Percentiles rank a stretch among this genome's conserved stretches.
Evolutionary conservation across 2,329 filamentous ascomycete genomes (phyloP).

Genomic region (Beauveria sp.): DNA sequence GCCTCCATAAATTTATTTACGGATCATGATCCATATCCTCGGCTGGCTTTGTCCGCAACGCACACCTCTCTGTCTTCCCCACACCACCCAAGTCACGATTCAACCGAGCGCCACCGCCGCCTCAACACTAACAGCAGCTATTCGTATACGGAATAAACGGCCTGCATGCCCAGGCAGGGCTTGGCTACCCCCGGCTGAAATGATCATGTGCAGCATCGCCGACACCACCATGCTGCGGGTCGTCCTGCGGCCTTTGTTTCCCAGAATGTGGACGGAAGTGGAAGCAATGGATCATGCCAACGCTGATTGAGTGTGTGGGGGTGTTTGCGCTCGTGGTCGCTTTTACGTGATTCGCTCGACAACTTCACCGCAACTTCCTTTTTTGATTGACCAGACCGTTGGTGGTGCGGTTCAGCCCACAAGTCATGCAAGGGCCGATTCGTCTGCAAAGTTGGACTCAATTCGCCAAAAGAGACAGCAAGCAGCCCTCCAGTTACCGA

Average conservation of each 20-base stretch:
- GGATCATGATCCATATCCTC: neutral
- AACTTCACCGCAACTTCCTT: slow-evolving; percentile 6
- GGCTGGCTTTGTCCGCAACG: neutral
- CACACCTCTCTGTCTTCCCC: neutral
- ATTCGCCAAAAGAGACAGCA: neutral
- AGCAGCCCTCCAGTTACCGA: neutral
- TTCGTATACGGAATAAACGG: neutral
- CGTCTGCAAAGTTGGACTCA: neutral
- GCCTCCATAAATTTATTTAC: too few species aligned
- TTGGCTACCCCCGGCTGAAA: neutral
- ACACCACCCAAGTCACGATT: slow-evolving; percentile 7
- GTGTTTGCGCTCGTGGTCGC: neutral
- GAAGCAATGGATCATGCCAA: neutral
- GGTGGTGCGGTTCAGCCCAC: neutral
- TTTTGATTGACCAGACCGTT: neutral
- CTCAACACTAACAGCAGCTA: neutral
- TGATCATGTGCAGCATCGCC: slow-evolving; percentile 10
- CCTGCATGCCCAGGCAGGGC: neutral
- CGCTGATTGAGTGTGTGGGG: neutral
- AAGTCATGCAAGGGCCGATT: neutral
- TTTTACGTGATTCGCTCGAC: neutral
- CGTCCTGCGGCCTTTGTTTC: neutral
- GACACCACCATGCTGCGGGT: neutral
- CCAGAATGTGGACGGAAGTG: neutral
- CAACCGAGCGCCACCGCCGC: slow-evolving; percentile 8